Conservation (phyloP, 345 rosid species). For the Populus davidiana region DNA sequence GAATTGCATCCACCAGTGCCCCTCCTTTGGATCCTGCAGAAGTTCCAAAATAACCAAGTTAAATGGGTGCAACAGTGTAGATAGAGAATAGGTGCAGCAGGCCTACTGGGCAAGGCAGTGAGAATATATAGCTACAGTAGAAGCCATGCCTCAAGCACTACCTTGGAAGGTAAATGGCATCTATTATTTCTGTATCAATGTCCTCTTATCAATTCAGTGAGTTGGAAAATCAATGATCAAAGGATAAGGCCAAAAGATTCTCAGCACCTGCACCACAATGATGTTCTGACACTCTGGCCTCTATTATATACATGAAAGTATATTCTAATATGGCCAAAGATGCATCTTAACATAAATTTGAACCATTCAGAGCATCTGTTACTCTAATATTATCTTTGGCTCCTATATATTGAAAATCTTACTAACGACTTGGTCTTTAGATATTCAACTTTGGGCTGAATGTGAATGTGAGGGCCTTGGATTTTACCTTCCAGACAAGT, state of each 20-base stretch:
- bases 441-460: neutral
- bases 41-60: neutral
- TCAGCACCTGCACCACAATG: constrained; percentile 7
- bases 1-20: constrained; percentile 99
- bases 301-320: neutral
- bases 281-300: constrained; percentile 17
- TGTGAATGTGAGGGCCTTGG: neutral
- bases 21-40: constrained; percentile 83
- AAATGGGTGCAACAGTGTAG: neutral
- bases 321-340: neutral
- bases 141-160: neutral
- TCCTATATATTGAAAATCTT: neutral
- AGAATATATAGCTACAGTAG: neutral
- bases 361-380: no score
- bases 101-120: neutral
- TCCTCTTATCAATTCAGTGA: neutral
- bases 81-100: neutral
- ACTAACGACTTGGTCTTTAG: neutral
- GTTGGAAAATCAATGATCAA: neutral
- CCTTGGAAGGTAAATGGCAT: neutral
- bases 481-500: constrained; percentile 88
- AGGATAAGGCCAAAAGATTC: constrained; percentile 5
- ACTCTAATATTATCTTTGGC: neutral
- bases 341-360: neutral
- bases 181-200: neutral